phyloP scores from a whole-genome alignment of 1,139 yeast species.

The Pichia sp. region DNA sequence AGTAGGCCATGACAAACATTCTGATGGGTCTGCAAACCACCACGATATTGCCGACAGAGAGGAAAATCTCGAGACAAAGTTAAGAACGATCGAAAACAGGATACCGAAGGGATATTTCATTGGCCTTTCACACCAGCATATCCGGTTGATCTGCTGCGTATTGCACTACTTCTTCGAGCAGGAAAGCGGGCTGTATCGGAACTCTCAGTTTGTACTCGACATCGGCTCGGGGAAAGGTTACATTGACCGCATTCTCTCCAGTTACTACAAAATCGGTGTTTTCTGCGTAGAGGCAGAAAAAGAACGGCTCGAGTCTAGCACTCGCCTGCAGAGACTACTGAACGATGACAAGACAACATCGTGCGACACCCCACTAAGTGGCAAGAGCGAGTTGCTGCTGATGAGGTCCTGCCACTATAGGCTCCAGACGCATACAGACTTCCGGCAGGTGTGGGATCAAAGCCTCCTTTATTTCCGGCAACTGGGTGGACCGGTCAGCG shows the following conservation, averaged over 20 bases:
- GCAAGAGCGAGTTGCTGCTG: constrained; percentile 5
- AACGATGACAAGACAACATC: constrained; percentile 12
- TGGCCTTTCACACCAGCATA: constrained; percentile 1
- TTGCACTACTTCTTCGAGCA: neutral
- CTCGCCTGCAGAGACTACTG: constrained; percentile 22
- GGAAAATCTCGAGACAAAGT: neutral
- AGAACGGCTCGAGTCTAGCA: constrained; percentile 22
- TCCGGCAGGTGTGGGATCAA: constrained; percentile 9
- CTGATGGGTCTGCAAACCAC: too few species aligned
- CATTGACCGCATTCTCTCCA: constrained; percentile 24
- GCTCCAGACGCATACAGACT: constrained; percentile 3
- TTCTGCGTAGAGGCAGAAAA: constrained; percentile 26
- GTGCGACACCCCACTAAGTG: neutral
- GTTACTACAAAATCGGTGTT: constrained; percentile 16
- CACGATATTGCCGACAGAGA: neutral
- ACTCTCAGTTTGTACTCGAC: constrained; percentile 20
- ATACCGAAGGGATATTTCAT: constrained; percentile 9
- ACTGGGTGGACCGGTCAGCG: neutral
- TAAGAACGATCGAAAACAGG: neutral
- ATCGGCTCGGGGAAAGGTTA: constrained; percentile 32
- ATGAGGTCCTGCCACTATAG: constrained; percentile 8
- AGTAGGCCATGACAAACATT: too few species aligned
- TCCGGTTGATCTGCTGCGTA: neutral
- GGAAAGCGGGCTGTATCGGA: neutral
- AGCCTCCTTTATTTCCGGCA: neutral